Percentiles rank a stretch among this genome's conserved stretches.
phyloP scores from a whole-genome alignment of 306 rosid species.

The Glycyrrhiza uralensis region DNA sequence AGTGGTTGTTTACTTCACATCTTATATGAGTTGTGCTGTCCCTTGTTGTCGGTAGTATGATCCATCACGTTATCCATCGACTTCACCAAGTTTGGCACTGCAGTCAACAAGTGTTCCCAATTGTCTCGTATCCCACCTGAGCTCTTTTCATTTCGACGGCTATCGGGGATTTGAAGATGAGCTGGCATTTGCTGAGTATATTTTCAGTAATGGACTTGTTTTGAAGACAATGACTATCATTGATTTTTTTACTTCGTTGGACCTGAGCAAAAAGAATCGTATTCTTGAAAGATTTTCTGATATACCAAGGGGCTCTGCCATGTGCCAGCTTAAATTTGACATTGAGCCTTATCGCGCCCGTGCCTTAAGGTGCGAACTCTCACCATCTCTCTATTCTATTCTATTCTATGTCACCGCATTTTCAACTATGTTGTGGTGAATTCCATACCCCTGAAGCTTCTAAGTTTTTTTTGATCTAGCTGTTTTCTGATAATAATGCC shows the following conservation, averaged over 20 bases:
- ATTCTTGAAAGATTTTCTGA: not conserved
- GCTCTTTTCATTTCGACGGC: not conserved
- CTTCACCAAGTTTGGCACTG: not conserved
- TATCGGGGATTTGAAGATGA: not conserved
- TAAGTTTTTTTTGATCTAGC: too few relatives aligned
- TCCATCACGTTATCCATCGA: too few relatives aligned
- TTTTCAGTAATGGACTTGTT: not conserved
- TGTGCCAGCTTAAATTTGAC: not conserved
- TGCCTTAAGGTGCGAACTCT: not conserved
- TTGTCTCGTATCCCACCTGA: not conserved
- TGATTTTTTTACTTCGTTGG: not conserved
- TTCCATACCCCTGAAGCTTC: not conserved
- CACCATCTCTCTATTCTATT: not conserved
- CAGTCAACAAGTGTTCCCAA: not conserved
- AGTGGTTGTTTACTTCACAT: not conserved
- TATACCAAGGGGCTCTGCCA: not conserved
- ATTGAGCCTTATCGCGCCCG: not conserved
- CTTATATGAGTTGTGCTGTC: not conserved
- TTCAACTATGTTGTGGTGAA: not conserved
- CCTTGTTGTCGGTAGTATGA: not conserved
- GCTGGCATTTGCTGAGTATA: not conserved
- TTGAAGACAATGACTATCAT: not conserved
- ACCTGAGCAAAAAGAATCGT: not conserved
- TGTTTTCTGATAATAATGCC: too few relatives aligned
- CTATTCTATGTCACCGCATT: not conserved